These are phyloP conservation scores for Debaryomycetaceae sp. DNA, from an alignment of 1,139 yeast genomes.

Conservation along the genomic window DNA sequence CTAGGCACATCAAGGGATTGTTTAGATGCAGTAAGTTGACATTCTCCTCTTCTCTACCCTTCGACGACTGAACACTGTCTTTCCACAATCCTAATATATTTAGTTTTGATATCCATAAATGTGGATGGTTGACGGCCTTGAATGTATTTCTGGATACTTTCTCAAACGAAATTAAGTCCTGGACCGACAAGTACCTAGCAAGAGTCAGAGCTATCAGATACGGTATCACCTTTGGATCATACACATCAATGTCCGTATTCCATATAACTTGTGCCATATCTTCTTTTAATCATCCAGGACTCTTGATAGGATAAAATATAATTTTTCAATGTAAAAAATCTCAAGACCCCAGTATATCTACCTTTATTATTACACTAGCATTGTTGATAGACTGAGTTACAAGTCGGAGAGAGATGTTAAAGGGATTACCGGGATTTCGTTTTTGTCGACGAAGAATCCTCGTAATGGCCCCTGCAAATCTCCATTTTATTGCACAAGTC, in stretches of 20 bases:
- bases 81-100: slow-evolving; percentile 50
- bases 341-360: background rate
- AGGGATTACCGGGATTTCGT: slow-evolving; percentile 4
- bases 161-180: slow-evolving; percentile 35
- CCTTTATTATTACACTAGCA: background rate
- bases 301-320: background rate
- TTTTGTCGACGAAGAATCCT: slow-evolving; percentile 1
- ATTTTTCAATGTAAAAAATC: background rate
- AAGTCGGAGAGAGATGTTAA: slow-evolving; percentile 5
- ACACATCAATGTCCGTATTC: slow-evolving; percentile 48
- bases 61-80: slow-evolving; percentile 6
- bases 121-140: slow-evolving; percentile 34
- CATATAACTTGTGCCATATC: slow-evolving; percentile 46
- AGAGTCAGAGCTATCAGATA: slow-evolving; percentile 34
- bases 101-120: slow-evolving; percentile 53
- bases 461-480: background rate
- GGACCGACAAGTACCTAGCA: slow-evolving; percentile 32
- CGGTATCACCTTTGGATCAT: slow-evolving; percentile 42
- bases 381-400: background rate
- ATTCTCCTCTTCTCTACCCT: background rate
- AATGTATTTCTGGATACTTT: slow-evolving; percentile 37
- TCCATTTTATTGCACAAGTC: background rate
- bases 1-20: slow-evolving; percentile 39
- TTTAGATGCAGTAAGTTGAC: slow-evolving; percentile 7
- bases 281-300: background rate